Conservation (phyloP, 1,284 basidiomycete genomes). For the Moesziomyces parantarcticus region DNA sequence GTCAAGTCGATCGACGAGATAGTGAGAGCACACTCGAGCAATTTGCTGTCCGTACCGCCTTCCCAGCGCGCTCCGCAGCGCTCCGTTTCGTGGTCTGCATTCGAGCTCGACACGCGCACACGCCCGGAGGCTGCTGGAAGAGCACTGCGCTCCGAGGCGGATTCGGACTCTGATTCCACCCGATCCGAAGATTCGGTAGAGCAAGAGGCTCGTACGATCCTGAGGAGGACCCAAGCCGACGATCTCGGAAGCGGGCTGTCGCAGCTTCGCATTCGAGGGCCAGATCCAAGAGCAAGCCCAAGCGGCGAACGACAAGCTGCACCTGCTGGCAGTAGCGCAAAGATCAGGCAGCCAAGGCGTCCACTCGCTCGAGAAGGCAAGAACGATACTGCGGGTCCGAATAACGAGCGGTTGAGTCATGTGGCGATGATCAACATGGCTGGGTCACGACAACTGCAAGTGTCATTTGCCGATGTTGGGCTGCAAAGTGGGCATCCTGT, state of each 20-base stretch:
- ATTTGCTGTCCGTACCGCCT: constrained; percentile 49
- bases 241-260: constrained; percentile 5
- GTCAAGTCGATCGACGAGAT: constrained; percentile 68
- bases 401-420: constrained; percentile 83
- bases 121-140: not conserved
- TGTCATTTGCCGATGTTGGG: constrained; percentile 92
- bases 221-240: constrained; percentile 4
- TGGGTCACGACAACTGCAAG: constrained; percentile 80
- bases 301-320: not conserved
- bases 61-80: constrained; percentile 50
- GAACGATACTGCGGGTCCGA: constrained; percentile 69
- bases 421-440: constrained; percentile 80
- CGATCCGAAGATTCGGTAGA: constrained; percentile 25
- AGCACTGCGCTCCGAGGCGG: not conserved
- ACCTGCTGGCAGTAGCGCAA: not conserved
- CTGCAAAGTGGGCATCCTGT: constrained; percentile 83
- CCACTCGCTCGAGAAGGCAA: not conserved
- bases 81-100: constrained; percentile 40
- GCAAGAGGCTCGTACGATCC: constrained; percentile 17
- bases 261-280: not conserved
- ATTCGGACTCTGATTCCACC: constrained; percentile 9
- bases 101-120: constrained; percentile 17
- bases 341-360: no score
- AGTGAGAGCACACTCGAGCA: constrained; percentile 67
- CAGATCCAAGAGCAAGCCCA: not conserved